Conservation (phyloP, 2,329 filamentous ascomycete genomes). For the Fusarium goolgardi region DNA sequence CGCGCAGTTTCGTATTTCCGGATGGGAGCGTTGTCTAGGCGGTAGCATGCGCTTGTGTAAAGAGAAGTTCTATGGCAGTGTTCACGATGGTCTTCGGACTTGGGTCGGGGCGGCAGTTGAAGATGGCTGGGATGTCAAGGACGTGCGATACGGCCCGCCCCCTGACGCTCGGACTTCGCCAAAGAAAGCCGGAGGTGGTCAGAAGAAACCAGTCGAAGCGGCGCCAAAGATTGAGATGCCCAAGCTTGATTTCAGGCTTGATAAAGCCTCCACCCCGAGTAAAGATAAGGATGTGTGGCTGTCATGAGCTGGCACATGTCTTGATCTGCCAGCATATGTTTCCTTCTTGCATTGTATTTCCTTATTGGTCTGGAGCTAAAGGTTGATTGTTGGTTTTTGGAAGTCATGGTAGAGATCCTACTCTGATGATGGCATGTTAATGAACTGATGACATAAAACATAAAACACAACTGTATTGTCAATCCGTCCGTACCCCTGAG, state of each 20-base stretch:
- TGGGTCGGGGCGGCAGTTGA: conserved; percentile 90
- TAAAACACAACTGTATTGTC: conserved; percentile 38
- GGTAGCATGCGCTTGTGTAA: conserved; percentile 89
- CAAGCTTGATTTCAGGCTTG: conserved; percentile 63
- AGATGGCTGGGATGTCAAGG: conserved; percentile 86
- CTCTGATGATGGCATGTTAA: conserved; percentile 54
- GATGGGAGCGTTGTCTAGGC: conserved; percentile 92
- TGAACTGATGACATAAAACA: conserved; percentile 55
- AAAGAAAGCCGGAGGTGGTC: conserved; percentile 51
- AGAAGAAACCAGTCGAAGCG: conserved; percentile 64
- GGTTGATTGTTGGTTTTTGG: conserved; percentile 47
- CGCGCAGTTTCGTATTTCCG: conserved; percentile 81
- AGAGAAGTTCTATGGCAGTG: conserved; percentile 94
- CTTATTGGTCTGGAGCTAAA: conserved; percentile 40
- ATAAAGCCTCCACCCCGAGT: conserved; percentile 47
- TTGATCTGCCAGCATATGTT: conserved; percentile 35
- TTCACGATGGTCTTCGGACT: conserved; percentile 87
- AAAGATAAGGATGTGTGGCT: conserved; percentile 52
- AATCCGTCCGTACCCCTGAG: conserved; percentile 17
- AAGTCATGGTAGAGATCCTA: conserved; percentile 46
- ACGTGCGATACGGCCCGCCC: conserved; percentile 79
- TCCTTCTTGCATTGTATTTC: conserved; percentile 41
- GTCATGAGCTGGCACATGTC: conserved; percentile 32
- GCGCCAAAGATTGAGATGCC: conserved; percentile 72
- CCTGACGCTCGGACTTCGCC: conserved; percentile 49